Percentiles rank a stretch among this genome's conserved stretches.
Evolutionary conservation across 805 yeast genomes (phyloP).

Genomic region (Candida patagonica): DNA sequence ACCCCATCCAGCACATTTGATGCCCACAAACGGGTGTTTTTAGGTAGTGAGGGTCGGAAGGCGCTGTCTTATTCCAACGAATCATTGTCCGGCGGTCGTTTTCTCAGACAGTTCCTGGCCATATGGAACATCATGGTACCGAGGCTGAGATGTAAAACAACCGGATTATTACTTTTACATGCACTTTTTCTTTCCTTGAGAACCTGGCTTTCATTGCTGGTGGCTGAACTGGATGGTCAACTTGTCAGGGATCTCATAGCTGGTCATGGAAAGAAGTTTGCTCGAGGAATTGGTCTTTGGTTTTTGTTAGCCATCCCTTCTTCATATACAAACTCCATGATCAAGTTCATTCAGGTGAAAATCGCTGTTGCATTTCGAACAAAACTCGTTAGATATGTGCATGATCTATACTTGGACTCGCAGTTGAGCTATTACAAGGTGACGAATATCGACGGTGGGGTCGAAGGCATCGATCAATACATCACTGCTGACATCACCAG

Average conservation of each 20-base stretch:
- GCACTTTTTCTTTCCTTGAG: constrained; percentile 66
- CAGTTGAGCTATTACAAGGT: constrained; percentile 76
- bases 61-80: constrained; percentile 11
- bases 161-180: constrained; percentile 58
- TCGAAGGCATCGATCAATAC: constrained; percentile 74
- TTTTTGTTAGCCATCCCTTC: constrained; percentile 87
- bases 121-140: constrained; percentile 83
- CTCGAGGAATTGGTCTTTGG: constrained; percentile 78
- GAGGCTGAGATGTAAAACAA: constrained; percentile 53
- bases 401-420: constrained; percentile 78
- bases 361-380: constrained; percentile 79
- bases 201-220: constrained; percentile 78
- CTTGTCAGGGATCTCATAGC: constrained; percentile 82
- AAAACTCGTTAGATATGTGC: constrained; percentile 72
- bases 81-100: constrained; percentile 34
- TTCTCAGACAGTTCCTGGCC: constrained; percentile 62
- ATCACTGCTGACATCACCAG: constrained; percentile 76
- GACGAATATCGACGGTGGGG: constrained; percentile 42
- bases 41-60: constrained; percentile 8
- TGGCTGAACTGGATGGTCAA: constrained; percentile 87
- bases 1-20: constrained; percentile 23
- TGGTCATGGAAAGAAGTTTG: constrained; percentile 64
- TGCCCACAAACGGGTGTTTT: constrained; percentile 24
- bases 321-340: constrained; percentile 83
- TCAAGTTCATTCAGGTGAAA: constrained; percentile 67